These are phyloP conservation scores for Hyaloscypha hepaticicola DNA, from an alignment of 495 filamentous ascomycete species.

Conservation along the genomic window DNA sequence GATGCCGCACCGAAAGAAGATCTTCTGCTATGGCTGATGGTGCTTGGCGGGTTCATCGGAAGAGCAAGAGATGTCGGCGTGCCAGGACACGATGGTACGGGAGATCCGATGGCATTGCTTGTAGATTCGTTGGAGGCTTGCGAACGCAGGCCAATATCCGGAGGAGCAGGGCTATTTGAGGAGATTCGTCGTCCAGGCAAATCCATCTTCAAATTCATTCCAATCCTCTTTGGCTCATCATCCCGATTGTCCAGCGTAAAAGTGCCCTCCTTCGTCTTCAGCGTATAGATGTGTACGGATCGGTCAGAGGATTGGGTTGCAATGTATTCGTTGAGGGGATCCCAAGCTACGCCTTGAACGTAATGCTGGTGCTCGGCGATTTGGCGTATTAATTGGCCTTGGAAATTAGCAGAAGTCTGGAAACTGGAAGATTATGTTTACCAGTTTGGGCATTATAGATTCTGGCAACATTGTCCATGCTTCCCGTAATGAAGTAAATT, in stretches of 20 bases:
- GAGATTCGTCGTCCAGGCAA: conserved; percentile 85
- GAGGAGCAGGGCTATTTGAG: conserved; percentile 89
- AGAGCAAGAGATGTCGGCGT: conserved; percentile 86
- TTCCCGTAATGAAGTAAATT: conserved; percentile 94
- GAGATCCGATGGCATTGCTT: conserved; percentile 67
- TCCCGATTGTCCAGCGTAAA: conserved; percentile 66
- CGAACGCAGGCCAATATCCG: conserved; percentile 62
- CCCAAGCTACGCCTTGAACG: conserved; percentile 98
- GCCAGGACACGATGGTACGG: conserved; percentile 88
- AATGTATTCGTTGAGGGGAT: conserved; percentile 96
- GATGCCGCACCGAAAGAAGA: conserved; percentile 90
- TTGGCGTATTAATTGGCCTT: conserved; percentile 87
- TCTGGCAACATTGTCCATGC: conserved; percentile 97
- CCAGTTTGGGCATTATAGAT: conserved; percentile 96
- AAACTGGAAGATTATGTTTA: conserved; percentile 40
- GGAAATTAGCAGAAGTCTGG: conserved; percentile 16
- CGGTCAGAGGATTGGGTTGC: conserved; percentile 98
- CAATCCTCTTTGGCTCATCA: conserved; percentile 45
- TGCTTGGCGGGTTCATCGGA: conserved; percentile 93
- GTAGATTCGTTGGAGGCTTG: conserved; percentile 58
- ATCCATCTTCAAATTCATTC: conserved; percentile 75
- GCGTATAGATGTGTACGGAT: conserved; percentile 93
- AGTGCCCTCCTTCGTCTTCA: conserved; percentile 95
- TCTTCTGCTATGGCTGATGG: conserved; percentile 83
- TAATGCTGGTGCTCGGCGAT: conserved; percentile 99